Evolutionary conservation across 306 rosid species (phyloP).

Genomic region (Abrus pulchellus): DNA sequence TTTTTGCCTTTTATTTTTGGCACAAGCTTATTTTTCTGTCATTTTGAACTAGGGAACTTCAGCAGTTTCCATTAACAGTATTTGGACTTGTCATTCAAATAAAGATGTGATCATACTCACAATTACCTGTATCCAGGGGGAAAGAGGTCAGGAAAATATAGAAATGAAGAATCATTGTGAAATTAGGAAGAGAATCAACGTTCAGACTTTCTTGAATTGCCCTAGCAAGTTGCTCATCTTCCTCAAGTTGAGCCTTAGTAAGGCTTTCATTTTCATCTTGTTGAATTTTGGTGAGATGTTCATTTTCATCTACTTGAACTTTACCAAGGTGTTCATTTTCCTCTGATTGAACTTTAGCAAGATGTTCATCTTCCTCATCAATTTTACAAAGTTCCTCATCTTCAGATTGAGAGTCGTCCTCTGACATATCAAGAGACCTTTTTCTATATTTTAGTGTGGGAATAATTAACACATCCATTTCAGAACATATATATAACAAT

Average conservation of each 20-base stretch:
- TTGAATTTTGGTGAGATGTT: conserved; percentile 32
- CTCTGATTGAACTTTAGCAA: conserved; percentile 48
- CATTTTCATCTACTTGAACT: conserved; percentile 52
- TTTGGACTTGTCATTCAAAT: background rate
- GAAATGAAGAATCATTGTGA: conserved; percentile 56
- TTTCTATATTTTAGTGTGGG: background rate
- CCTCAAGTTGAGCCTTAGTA: conserved; percentile 70
- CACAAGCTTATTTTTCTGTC: conserved; percentile 16
- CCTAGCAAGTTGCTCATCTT: conserved; percentile 90
- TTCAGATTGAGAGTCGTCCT: conserved; percentile 67
- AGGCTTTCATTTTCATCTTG: conserved; percentile 55
- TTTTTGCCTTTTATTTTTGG: background rate
- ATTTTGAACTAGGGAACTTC: conserved; percentile 26
- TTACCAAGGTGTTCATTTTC: conserved; percentile 52
- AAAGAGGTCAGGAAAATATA: conserved; percentile 46
- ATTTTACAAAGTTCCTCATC: background rate
- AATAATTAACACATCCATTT: background rate
- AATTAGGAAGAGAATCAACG: conserved; percentile 65
- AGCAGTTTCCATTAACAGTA: conserved; percentile 27
- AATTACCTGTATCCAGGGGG: conserved; percentile 84
- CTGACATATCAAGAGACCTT: conserved; percentile 53
- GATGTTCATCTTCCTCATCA: conserved; percentile 3
- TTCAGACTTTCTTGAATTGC: conserved; percentile 89
- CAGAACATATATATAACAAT: background rate
- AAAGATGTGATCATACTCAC: conserved; percentile 42